Evolutionary conservation across 1,139 yeast species (phyloP), one percentile per base, ranked within the genome.

Genomic region (Nakaseomyces kungkrabaensis): DNA sequence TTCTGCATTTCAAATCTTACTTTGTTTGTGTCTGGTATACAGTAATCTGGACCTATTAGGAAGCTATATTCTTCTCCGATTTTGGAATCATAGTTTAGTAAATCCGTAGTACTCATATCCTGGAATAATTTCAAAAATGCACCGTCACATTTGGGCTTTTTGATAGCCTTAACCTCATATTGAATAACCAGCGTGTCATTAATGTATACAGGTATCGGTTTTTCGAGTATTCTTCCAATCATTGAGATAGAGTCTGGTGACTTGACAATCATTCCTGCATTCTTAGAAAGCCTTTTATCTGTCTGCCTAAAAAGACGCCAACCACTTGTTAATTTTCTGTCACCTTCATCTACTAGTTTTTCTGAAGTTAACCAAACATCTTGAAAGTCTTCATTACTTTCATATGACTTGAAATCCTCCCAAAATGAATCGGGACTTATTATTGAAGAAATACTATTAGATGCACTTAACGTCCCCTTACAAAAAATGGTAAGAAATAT

Each of bases 31-130:
- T 55, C 56, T 47, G 81, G 67, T 3, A 95, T 95, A 70, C 97
- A 90, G 65, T 76, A 78, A 68, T 90, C 97, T 37, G 97, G 97
- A 27, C 97, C 97, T 72, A 90, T 90, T 94, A 89, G 85, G 56
- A 90, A 68, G 64, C 84, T 88, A 69, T 83, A 88, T 0, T 90
- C 85, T 5, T 95, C 75, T 25, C 75, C 78, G 54, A 78, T 81
- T 59, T 72, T 74, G 4, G 51, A 54, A 36, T 65, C 63, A 54
- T 71, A 70, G 9, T 68, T 69, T 47, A 64, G 68, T 26, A 76
- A 69, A 24, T 72, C 73, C 4, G 71, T 77, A 8, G 71, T 71
- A n/a, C 72, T 73, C 8, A 48, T 37, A 25, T 48, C 43, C 37
- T 80, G 73, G 50, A 89, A 71, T 47, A 89, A 72, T 70, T 89